phyloP scores from a whole-genome alignment of 352 stramenopile species.

The Plasmopara viticola region DNA sequence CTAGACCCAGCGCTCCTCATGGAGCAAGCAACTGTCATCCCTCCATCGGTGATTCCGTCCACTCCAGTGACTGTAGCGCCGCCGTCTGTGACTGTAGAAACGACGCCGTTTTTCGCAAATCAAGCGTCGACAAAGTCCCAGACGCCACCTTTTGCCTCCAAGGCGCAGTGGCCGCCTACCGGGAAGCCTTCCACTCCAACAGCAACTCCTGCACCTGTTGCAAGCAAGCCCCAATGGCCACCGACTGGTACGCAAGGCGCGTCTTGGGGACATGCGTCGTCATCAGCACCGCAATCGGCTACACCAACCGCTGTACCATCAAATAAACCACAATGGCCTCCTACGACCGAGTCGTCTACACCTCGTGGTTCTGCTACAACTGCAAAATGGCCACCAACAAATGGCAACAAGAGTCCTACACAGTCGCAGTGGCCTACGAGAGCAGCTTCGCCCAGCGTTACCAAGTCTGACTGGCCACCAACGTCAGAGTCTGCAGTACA shows the following conservation, averaged over 20 bases:
- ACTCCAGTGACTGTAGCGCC: background rate
- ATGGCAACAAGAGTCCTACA: slow-evolving; percentile 10
- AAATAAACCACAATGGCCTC: slow-evolving; percentile 41
- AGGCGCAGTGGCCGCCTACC: slow-evolving; percentile 46
- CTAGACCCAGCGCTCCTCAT: slow-evolving; percentile 43
- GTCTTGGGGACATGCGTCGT: slow-evolving; percentile 17
- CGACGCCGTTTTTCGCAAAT: slow-evolving; percentile 17
- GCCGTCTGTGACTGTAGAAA: slow-evolving; percentile 9
- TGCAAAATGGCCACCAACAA: slow-evolving; percentile 1
- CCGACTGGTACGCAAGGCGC: slow-evolving; percentile 14
- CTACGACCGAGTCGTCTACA: slow-evolving; percentile 14
- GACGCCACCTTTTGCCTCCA: slow-evolving; percentile 34
- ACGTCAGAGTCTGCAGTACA: slow-evolving; percentile 19
- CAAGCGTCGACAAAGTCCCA: slow-evolving; percentile 15
- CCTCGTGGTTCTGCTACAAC: slow-evolving; percentile 1
- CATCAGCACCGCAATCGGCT: slow-evolving; percentile 28
- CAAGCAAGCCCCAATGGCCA: slow-evolving; percentile 26
- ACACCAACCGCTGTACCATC: slow-evolving; percentile 24
- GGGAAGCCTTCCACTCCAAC: slow-evolving; percentile 4
- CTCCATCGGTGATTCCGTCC: slow-evolving; percentile 1
- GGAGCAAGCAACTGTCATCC: slow-evolving; percentile 31
- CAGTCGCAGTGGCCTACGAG: slow-evolving; percentile 37
- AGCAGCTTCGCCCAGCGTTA: slow-evolving; percentile 10
- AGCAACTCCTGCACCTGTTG: slow-evolving; percentile 9
- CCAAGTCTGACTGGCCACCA: slow-evolving; percentile 26